Percentiles rank a stretch among this genome's conserved stretches.
phyloP scores from a whole-genome alignment of 306 rosid genomes.

The Hylodesmum podocarpum region DNA sequence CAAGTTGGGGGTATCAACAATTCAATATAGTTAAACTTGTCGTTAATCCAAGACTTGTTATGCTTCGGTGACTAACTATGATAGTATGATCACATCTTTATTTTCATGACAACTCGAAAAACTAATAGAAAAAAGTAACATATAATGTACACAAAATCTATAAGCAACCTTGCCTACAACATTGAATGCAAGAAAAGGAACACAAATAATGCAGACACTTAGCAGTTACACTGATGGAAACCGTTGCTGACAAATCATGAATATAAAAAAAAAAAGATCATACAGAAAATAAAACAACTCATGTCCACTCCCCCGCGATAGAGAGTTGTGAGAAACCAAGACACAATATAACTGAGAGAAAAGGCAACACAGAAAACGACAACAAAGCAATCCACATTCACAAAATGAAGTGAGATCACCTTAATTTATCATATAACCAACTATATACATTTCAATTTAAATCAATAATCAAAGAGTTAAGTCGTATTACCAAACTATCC shows the following conservation, averaged over 20 bases:
- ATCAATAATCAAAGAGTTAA: slow-evolving; percentile 1
- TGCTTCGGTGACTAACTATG: neutral
- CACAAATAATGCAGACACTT: slow-evolving; percentile 2
- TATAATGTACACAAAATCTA: neutral
- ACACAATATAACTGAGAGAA: neutral
- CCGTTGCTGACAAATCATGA: slow-evolving; percentile 3
- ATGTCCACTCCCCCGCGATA: neutral
- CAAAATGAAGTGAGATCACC: slow-evolving; percentile 10
- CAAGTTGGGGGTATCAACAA: neutral
- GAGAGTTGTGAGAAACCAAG: neutral
- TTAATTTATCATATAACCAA: neutral
- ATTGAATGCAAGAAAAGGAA: slow-evolving; percentile 17
- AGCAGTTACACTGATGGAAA: neutral
- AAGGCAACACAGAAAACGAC: neutral
- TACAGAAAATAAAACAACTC: neutral
- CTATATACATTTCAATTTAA: neutral
- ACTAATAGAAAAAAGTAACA: neutral
- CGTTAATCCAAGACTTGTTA: slow-evolving; percentile 14
- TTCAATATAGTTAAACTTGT: neutral
- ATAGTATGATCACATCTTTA: neutral
- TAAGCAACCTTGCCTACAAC: neutral
- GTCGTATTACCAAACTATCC: slow-evolving; percentile 4
- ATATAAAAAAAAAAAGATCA: neutral
- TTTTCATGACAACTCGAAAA: neutral
- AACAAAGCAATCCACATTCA: neutral